A percentile compares a stretch with the other conserved stretches of the same genome.
These are phyloP conservation scores for Marchantia polymorpha DNA, from an alignment of 225 moss, liverwort and hornwort genomes.

Conservation along the genomic window DNA sequence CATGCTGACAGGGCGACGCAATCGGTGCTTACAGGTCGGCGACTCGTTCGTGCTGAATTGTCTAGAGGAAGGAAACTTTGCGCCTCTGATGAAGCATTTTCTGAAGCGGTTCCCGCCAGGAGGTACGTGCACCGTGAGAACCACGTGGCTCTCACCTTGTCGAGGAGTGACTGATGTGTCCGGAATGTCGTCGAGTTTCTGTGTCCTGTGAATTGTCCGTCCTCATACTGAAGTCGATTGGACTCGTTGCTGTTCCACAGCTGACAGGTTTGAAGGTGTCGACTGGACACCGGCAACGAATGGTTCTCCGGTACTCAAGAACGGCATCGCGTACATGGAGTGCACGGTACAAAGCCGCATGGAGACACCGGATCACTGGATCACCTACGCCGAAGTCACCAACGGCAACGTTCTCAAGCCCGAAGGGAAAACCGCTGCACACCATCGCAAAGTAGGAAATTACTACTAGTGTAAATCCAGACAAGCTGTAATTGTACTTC, in stretches of 20 bases:
- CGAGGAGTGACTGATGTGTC: too few relatives aligned
- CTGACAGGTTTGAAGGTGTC: constrained; percentile 92
- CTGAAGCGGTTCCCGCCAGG: constrained; percentile 87
- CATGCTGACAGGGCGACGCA: not conserved
- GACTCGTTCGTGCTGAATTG: constrained; percentile 91
- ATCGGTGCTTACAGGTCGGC: constrained; percentile 49
- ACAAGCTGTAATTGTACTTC: not conserved
- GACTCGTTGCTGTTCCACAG: constrained; percentile 41
- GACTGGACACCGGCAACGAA: constrained; percentile 57
- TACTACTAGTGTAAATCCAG: constrained; percentile 56
- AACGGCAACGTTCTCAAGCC: constrained; percentile 77
- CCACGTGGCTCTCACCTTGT: too few relatives aligned
- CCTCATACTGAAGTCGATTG: not conserved
- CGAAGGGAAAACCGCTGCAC: constrained; percentile 83
- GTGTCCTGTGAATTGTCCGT: not conserved
- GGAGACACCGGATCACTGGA: constrained; percentile 91
- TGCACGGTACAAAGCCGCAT: constrained; percentile 75
- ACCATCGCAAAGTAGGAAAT: constrained; percentile 90
- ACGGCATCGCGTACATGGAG: constrained; percentile 69
- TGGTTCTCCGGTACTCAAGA: constrained; percentile 67
- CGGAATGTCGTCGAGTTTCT: not conserved
- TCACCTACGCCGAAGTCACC: constrained; percentile 74
- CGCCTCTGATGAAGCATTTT: constrained; percentile 80
- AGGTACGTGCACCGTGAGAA: constrained; percentile 36
- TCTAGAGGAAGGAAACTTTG: constrained; percentile 78